phyloP scores from a whole-genome alignment of 2,329 filamentous ascomycete species.

The Cordyceps javanica region DNA sequence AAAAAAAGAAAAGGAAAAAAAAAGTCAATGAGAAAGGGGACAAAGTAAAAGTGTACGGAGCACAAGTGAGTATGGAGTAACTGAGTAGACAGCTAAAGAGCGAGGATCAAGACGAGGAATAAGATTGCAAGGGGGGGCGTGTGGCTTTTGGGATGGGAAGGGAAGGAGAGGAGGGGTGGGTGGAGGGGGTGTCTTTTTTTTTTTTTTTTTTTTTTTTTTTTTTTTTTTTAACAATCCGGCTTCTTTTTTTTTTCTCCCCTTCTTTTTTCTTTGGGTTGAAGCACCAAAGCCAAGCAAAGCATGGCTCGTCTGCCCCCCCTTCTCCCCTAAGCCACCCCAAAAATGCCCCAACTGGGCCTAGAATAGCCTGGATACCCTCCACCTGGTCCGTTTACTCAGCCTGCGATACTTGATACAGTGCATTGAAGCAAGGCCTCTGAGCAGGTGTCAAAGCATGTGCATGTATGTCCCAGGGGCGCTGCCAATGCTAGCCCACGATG shows the following conservation, averaged over 20 bases:
- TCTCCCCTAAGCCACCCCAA: too few species aligned
- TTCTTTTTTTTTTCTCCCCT: not conserved
- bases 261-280: not conserved
- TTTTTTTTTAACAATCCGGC: not conserved
- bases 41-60: too few species aligned
- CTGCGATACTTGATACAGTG: too few species aligned
- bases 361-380: too few species aligned
- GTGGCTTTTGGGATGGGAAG: not conserved
- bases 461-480: too few species aligned
- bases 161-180: not conserved
- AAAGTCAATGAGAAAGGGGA: not conserved
- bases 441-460: too few species aligned
- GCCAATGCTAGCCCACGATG: too few species aligned
- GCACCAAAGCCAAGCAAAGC: too few species aligned
- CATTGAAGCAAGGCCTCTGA: too few species aligned
- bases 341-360: too few species aligned
- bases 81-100: not conserved
- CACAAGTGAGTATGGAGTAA: not conserved
- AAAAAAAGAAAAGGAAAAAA: not conserved
- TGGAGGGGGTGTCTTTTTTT: not conserved
- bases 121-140: conserved; percentile 5
- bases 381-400: too few species aligned
- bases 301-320: too few species aligned
- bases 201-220: not conserved
- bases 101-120: conserved; percentile 1